These are phyloP conservation scores for Rhynchospora breviuscula DNA, from an alignment of 176 grass and related monocot species.

Conservation along the genomic window DNA sequence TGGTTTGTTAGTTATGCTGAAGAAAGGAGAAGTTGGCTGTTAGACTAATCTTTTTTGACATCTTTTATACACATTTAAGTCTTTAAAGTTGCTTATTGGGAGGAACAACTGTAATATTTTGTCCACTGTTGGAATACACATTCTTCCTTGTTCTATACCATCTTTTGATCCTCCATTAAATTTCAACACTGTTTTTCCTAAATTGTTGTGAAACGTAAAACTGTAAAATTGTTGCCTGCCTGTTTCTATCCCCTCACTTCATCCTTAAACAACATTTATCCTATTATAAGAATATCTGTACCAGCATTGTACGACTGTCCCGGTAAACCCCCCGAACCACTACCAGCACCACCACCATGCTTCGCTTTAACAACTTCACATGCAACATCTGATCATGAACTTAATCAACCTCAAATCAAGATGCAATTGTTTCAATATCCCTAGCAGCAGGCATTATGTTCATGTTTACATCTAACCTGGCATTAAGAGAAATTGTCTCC, in stretches of 20 bases:
- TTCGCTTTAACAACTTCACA: neutral
- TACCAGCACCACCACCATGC: neutral
- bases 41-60: neutral
- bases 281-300: neutral
- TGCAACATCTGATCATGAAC: neutral
- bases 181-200: neutral
- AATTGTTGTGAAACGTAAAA: neutral
- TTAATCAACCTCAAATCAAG: neutral
- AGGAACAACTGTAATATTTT: neutral
- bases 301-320: neutral
- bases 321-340: neutral
- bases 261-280: neutral
- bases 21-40: neutral
- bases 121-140: neutral
- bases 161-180: neutral
- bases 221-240: neutral
- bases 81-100: neutral
- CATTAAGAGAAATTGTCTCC: neutral
- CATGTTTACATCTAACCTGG: neutral
- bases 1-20: neutral
- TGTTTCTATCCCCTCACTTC: neutral
- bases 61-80: neutral
- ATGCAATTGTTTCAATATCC: neutral
- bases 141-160: neutral
- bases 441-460: neutral